phyloP scores from a whole-genome alignment of 179 eudicot species.

The Drosera spatulata region DNA sequence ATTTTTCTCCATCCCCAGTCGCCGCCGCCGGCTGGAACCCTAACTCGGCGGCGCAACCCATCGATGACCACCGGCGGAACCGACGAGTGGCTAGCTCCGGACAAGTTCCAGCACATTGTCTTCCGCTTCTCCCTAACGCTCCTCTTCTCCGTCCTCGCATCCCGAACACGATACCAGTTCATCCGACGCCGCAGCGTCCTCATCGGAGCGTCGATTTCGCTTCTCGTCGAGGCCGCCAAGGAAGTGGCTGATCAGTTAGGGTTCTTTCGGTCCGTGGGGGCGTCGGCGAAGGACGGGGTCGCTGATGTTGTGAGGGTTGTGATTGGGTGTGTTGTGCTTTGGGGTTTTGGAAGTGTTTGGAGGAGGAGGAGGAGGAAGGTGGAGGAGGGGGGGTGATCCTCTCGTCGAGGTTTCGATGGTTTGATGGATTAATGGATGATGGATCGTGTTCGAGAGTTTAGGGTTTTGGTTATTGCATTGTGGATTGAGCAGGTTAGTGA shows the following conservation, averaged over 20 bases:
- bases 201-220: slow-evolving; percentile 45
- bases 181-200: slow-evolving; percentile 47
- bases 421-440: slow-evolving; percentile 11
- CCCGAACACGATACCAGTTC: slow-evolving; percentile 25
- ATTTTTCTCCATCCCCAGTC: too few relatives aligned
- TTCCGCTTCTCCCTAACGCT: slow-evolving; percentile 63
- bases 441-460: not conserved
- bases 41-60: too few relatives aligned
- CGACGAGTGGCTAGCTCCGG: slow-evolving; percentile 49
- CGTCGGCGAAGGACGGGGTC: slow-evolving; percentile 59
- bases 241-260: slow-evolving; percentile 82
- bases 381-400: slow-evolving; percentile 10
- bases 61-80: not conserved
- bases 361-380: slow-evolving; percentile 8
- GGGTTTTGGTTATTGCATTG: too few relatives aligned
- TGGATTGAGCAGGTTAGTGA: too few relatives aligned
- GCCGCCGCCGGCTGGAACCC: too few relatives aligned
- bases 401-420: slow-evolving; percentile 29
- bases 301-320: slow-evolving; percentile 59
- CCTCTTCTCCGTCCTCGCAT: slow-evolving; percentile 35
- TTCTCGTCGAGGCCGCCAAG: slow-evolving; percentile 77
- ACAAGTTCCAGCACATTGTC: slow-evolving; percentile 65
- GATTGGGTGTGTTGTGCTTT: slow-evolving; percentile 34
- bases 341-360: slow-evolving; percentile 9
- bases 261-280: slow-evolving; percentile 76